Conservation (phyloP, 2,329 filamentous ascomycete species). For the Microsporum ferrugineum region DNA sequence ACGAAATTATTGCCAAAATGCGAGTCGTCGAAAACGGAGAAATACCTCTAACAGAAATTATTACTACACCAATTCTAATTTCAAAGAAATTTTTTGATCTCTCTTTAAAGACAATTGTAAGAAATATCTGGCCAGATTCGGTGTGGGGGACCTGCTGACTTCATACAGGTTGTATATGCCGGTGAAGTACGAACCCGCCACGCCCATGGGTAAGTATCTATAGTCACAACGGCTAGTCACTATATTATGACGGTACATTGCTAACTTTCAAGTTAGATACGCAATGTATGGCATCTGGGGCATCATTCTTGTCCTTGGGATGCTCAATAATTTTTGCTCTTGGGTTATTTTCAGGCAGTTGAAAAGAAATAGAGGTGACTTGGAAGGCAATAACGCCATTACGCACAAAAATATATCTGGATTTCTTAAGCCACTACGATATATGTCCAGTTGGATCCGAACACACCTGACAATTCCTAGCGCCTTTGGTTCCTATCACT, state of each 20-base stretch:
- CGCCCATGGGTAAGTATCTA: constrained; percentile 26
- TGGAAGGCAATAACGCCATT: not conserved
- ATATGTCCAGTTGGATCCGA: constrained; percentile 5
- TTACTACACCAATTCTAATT: constrained; percentile 5
- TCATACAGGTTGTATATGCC: constrained; percentile 16
- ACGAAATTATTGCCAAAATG: constrained; percentile 8
- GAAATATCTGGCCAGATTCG: not conserved
- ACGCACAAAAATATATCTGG: not conserved
- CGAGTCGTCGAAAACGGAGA: constrained; percentile 7
- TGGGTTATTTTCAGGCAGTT: not conserved
- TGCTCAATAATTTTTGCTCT: constrained; percentile 1
- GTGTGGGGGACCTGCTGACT: not conserved
- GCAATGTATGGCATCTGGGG: constrained; percentile 10
- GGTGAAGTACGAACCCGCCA: constrained; percentile 27
- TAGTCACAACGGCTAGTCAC: not conserved
- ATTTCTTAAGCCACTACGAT: not conserved
- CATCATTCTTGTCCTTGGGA: constrained; percentile 6
- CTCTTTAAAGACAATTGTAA: constrained; percentile 9
- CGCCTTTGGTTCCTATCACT: constrained; percentile 22
- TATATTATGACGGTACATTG: not conserved
- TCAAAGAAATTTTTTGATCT: constrained; percentile 7
- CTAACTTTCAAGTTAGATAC: constrained; percentile 3
- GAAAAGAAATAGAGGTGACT: constrained; percentile 11
- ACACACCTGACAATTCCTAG: constrained; percentile 7
- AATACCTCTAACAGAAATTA: not conserved